Percentiles rank a stretch among this genome's conserved stretches.
These are phyloP conservation scores for Macrolepiota dolichaula DNA, from an alignment of 768 basidiomycete species.

Conservation along the genomic window DNA sequence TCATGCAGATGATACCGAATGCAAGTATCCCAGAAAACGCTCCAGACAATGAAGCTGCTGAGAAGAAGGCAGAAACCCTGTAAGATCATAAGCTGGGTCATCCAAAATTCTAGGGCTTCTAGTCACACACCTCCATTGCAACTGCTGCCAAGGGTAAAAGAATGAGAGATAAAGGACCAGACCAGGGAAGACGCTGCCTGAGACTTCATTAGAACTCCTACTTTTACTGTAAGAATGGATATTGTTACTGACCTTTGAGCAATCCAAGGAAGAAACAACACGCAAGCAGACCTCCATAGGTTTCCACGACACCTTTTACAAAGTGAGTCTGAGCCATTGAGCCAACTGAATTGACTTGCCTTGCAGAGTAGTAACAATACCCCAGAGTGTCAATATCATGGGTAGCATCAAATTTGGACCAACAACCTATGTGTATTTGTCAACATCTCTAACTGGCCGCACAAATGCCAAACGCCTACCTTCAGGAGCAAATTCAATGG, in stretches of 20 bases:
- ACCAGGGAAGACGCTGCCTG: constrained; percentile 57
- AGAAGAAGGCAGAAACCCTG: constrained; percentile 47
- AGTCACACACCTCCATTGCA: constrained; percentile 46
- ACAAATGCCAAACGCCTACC: constrained; percentile 21
- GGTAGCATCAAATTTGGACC: constrained; percentile 59
- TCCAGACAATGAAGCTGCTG: constrained; percentile 54
- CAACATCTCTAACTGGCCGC: neutral
- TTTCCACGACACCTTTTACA: constrained; percentile 40
- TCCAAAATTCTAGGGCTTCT: too few relatives aligned
- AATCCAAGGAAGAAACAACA: constrained; percentile 52
- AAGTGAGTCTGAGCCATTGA: neutral
- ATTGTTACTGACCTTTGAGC: constrained; percentile 43
- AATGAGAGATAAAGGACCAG: constrained; percentile 55
- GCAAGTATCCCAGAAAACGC: constrained; percentile 72
- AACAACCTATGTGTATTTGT: constrained; percentile 31
- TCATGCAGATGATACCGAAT: constrained; percentile 60
- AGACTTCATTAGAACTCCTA: neutral
- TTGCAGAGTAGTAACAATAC: constrained; percentile 61
- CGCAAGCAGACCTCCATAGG: constrained; percentile 40
- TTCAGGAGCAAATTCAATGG: constrained; percentile 61
- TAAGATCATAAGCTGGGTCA: constrained; percentile 19
- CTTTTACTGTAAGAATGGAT: neutral
- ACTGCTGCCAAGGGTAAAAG: constrained; percentile 48
- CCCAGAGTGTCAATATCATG: constrained; percentile 62
- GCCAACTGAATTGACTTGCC: constrained; percentile 28